Evolutionary conservation across 495 filamentous ascomycete genomes (phyloP), one percentile per base, ranked within the genome.

Genomic region (Xylaria nigripes): DNA sequence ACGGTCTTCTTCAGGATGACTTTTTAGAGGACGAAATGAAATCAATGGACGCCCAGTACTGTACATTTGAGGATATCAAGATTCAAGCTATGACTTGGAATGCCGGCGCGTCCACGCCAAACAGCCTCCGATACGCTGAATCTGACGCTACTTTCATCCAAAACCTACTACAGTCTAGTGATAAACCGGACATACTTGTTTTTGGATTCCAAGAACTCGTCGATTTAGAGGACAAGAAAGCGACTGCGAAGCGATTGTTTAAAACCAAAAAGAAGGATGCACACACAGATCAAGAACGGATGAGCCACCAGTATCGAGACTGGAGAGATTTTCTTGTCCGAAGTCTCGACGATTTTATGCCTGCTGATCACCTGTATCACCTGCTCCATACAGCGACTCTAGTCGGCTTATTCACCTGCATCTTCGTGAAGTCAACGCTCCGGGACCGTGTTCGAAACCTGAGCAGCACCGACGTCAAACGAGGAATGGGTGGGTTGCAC

Each of bases 151-250:
- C 76, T 27, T 96, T 97, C 67, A 84, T 97, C 53, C 80, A 81
- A 58, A 76, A 88, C 51, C 76, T 93, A 0, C 72, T 95, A 38
- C 74, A 83, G 54, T 78, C 74, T 27, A 83, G 86, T 51, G 76
- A 85, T 47, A 83, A 85, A 8, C 89, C 93, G 0, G 93, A 97
- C 60, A 86, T 98, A 46, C 73, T 98, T 5, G 81, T 98, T 3
- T 98, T 97, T 77, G 93, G 93, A 9, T 98, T 98, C 67, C 93
- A 98, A 66, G 93, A 98, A 67, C 76, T 98, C 8, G 92, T 98
- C 12, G 94, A 98, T 62, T 73, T 98, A 13, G 93, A 98, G 63
- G 89, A 97, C 66, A 98, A 96, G 73, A 94, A 87, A 58, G 84
- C 93, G 55, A 96, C 91, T 50, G 93, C 93, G n/a, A 96, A 88